A percentile compares a stretch with the other conserved stretches of the same genome.
These are phyloP conservation scores for Trichoderma citrinoviride DNA, from an alignment of 2,329 filamentous ascomycete species.

Conservation along the genomic window DNA sequence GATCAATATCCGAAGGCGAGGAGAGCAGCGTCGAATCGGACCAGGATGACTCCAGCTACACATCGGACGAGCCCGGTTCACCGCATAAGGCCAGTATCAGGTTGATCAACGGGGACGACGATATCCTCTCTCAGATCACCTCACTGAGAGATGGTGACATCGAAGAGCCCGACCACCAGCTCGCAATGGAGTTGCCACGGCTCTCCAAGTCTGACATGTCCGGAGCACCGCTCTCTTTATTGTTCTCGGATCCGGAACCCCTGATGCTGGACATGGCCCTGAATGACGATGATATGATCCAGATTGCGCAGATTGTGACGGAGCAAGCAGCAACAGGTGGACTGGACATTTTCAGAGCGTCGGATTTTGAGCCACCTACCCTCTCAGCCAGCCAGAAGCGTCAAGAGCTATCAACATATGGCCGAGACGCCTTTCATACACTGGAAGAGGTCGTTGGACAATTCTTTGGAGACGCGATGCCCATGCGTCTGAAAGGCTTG, in stretches of 20 bases:
- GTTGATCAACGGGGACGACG: slow-evolving; percentile 47
- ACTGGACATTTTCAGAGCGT: slow-evolving; percentile 36
- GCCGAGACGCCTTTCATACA: slow-evolving; percentile 49
- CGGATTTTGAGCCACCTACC: slow-evolving; percentile 23
- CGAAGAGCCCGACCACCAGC: slow-evolving; percentile 47
- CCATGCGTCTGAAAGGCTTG: slow-evolving; percentile 46
- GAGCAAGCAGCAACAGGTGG: slow-evolving; percentile 62
- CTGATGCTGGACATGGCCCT: slow-evolving; percentile 44
- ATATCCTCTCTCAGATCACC: slow-evolving; percentile 51
- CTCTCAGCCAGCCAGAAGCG: slow-evolving; percentile 36
- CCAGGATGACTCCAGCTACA: slow-evolving; percentile 52
- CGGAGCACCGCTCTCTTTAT: slow-evolving; percentile 51
- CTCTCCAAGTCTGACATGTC: slow-evolving; percentile 48
- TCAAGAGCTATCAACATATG: slow-evolving; percentile 43
- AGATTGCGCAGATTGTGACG: slow-evolving; percentile 67
- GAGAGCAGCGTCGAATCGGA: slow-evolving; percentile 55
- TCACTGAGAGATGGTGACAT: slow-evolving; percentile 51
- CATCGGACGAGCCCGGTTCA: slow-evolving; percentile 49
- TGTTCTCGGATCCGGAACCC: slow-evolving; percentile 60
- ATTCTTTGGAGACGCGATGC: slow-evolving; percentile 41
- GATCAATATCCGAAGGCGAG: slow-evolving; percentile 43
- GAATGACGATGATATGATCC: slow-evolving; percentile 60
- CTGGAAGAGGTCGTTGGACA: slow-evolving; percentile 46
- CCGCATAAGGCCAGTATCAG: slow-evolving; percentile 49
- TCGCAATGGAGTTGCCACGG: slow-evolving; percentile 49